Evolutionary conservation across 2,329 filamentous ascomycete species (phyloP), one percentile per base, ranked within the genome.

Genomic region (Albophoma yamanashiensis): DNA sequence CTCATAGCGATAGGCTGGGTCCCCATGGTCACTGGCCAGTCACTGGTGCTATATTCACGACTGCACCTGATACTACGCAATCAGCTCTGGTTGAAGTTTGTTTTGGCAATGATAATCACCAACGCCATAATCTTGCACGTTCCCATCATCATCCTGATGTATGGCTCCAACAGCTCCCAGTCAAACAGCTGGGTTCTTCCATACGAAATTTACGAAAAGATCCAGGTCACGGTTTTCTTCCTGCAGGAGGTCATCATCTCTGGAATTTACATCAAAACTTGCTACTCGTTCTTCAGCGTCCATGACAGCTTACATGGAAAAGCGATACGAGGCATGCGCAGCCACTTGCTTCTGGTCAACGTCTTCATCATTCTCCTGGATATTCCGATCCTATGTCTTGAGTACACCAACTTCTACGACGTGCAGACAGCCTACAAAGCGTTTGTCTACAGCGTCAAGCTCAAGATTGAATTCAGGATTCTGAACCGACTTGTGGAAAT

Each of bases 11-110:
- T 64, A 7, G 67, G 67, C 17, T 71, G 70, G 69, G 63, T 67
- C 4, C 64, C 60, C 2, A 84, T 86, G 80, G 78, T 86, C 0
- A 84, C 82, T 3, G 84, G 83, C 0, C 82, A 86, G 66, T 79
- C 79, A 0, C 64, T 86, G 9, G 83, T 87, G 1, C 73, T 87
- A 1, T 87, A 83, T 71, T 86, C 83, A 2, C 78, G 84, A 2
- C 76, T 87, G 0, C 82, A 86, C 65, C 74, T 87, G 3, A 76
- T 87, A 17, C 72, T 83, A 3, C 76, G 76, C 22, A 79, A 82
- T 74, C 58, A 75, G 5, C 69, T 70, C 2, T 69, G 78, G 11
- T 73, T 86, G 0, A 75, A 75, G 4, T 74, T 75, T 11, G 78
- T 83, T 0, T 73, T 85, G 1, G 74, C 66, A 62, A 83, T 86